Percentiles rank a stretch among this genome's conserved stretches.
phyloP scores from a whole-genome alignment of 2,329 filamentous ascomycete genomes.

The Neonectria ditissima region DNA sequence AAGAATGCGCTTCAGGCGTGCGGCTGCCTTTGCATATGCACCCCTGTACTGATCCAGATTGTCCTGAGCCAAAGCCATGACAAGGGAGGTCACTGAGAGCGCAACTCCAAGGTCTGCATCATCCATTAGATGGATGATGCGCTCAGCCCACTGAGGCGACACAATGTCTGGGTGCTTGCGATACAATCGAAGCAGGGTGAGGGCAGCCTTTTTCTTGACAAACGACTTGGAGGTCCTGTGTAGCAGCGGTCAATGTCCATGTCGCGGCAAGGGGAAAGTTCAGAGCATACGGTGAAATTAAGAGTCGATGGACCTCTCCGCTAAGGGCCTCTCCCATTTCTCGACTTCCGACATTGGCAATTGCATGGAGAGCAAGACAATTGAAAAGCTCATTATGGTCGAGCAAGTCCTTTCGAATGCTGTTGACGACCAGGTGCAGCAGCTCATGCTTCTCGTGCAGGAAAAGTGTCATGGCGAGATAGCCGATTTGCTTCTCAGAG shows the following conservation, averaged over 20 bases:
- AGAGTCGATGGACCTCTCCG: slow-evolving; percentile 88
- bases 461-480: slow-evolving; percentile 96
- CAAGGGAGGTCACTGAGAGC: slow-evolving; percentile 92
- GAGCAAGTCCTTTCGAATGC: slow-evolving; percentile 93
- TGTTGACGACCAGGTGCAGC: slow-evolving; percentile 96
- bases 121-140: slow-evolving; percentile 99
- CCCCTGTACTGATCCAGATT: slow-evolving; percentile 94
- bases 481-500: slow-evolving; percentile 99
- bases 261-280: neutral
- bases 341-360: slow-evolving; percentile 94
- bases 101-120: slow-evolving; percentile 94
- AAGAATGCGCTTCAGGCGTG: slow-evolving; percentile 87
- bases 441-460: slow-evolving; percentile 97
- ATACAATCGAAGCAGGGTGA: slow-evolving; percentile 92
- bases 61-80: slow-evolving; percentile 95
- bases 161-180: slow-evolving; percentile 95
- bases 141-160: slow-evolving; percentile 95
- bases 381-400: slow-evolving; percentile 98
- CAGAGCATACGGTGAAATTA: slow-evolving; percentile 87
- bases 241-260: slow-evolving; percentile 21
- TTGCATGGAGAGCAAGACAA: slow-evolving; percentile 94
- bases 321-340: slow-evolving; percentile 98
- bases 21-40: slow-evolving; percentile 92
- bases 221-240: slow-evolving; percentile 83
- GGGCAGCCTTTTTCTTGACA: slow-evolving; percentile 98